Base-by-base conservation (phyloP, 176 grass and related monocot genomes). In the Cymbopogon citratus region DNA sequence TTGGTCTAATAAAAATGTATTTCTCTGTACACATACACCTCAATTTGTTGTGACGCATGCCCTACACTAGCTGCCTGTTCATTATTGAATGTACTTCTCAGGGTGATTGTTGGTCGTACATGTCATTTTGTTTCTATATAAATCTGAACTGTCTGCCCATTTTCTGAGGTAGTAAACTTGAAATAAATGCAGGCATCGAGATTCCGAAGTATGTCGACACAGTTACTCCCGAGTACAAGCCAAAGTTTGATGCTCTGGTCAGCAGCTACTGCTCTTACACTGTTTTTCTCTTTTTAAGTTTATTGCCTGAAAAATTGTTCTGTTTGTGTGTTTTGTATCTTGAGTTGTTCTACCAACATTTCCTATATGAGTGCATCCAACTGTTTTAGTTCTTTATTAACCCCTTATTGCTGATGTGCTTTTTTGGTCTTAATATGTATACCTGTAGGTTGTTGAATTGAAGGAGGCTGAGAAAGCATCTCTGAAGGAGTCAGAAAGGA, bases 201-300 rank as follows among this genome's bases (percentile, higher is more conserved):
- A 93, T 95, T 75, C 92, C 92, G n/a, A 98, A 98, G 76, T 98
- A 87, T 45, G 92, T 84, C 11, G 92, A 98, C 41, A 94, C 81
- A 5, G 92, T 95, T 78, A 98, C 95, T 91, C 95, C 95, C 36
- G 49, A 93, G 77, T 95, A 86, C 67, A 89, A 98, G 79, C 95
- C 90, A 38, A 94, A 98, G 79, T 98, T 95, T 84, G 90, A 98
- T 77, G 88, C 87, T 40, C 80, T 98, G 86, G 95, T 98, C 33
- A 87, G 85, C 80, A 66, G 38, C 74, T 69, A 71, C 27, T 75
- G 39, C 31, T 16, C 2, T 78, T 1, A 2, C 68, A 33, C 40
- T 81, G 66, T 61, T 66, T 46, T 46, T 38, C 25, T 78, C 11
- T 41, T 62, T 79, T 23, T 36, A 91, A 85, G 59, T 85, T 87